phyloP scores from a whole-genome alignment of 371 early-diverging fungal species.

The Zychaea mexicana region DNA sequence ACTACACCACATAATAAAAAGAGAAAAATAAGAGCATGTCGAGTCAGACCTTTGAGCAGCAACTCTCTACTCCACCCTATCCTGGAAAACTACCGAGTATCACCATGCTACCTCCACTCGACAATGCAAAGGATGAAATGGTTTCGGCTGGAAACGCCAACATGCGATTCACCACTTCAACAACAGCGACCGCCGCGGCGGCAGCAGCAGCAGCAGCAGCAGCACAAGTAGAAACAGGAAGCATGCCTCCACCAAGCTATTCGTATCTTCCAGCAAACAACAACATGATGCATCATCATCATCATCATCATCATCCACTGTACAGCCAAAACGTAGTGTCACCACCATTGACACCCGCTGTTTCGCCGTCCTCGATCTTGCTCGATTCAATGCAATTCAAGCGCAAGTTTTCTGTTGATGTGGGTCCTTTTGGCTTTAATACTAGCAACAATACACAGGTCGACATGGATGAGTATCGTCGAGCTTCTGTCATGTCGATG shows the following conservation, averaged over 20 bases:
- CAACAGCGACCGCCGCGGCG: neutral
- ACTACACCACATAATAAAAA: neutral
- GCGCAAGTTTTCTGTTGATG: conserved; percentile 26
- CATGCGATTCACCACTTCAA: conserved; percentile 13
- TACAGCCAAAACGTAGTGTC: conserved; percentile 24
- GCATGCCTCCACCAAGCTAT: neutral
- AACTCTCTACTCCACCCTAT: conserved; percentile 19
- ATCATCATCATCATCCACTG: conserved; percentile 8
- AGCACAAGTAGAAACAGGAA: neutral
- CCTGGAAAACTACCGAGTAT: conserved; percentile 28
- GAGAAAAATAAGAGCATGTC: neutral
- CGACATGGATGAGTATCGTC: conserved; percentile 14
- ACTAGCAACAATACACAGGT: neutral
- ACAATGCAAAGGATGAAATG: neutral
- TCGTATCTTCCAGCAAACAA: conserved; percentile 1
- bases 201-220: neutral
- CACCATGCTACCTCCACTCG: conserved; percentile 18
- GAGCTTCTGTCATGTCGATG: conserved; percentile 16
- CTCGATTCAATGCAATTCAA: conserved; percentile 19
- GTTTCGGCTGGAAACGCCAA: neutral
- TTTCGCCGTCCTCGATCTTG: conserved; percentile 27
- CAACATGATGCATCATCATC: conserved; percentile 4
- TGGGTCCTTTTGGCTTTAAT: conserved; percentile 22
- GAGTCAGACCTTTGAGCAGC: conserved; percentile 5
- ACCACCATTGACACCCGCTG: conserved; percentile 32